A percentile compares a stretch with the other conserved stretches of the same genome.
Evolutionary conservation across 768 basidiomycete genomes (phyloP).

Genomic region (Naganishia vishniacii): DNA sequence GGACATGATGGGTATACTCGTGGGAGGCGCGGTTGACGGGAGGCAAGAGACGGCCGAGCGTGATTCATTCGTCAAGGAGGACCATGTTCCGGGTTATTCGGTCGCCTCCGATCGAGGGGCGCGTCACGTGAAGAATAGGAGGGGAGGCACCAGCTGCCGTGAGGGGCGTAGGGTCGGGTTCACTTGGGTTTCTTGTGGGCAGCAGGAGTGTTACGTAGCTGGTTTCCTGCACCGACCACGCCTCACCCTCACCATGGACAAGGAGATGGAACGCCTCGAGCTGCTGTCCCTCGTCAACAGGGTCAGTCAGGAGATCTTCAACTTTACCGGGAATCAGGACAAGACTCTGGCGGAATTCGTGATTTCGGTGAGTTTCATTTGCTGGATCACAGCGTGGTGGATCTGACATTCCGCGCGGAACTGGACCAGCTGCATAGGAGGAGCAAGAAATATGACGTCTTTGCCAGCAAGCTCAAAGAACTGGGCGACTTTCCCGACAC

Average conservation of each 20-base stretch:
- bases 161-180: too few species aligned
- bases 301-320: conserved; percentile 87
- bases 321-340: conserved; percentile 71
- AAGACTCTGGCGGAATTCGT: conserved; percentile 93
- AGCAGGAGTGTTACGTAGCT: too few species aligned
- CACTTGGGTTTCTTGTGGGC: too few species aligned
- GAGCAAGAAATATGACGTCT: conserved; percentile 69
- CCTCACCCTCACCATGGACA: conserved; percentile 27
- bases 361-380: conserved; percentile 54
- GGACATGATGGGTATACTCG: conserved; percentile 5
- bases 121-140: background rate
- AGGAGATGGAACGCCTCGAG: conserved; percentile 86
- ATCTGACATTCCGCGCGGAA: conserved; percentile 9
- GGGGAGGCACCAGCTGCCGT: too few species aligned
- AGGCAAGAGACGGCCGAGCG: too few species aligned
- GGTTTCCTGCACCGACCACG: too few species aligned
- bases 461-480: conserved; percentile 72
- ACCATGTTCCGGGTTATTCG: too few species aligned
- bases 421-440: conserved; percentile 64
- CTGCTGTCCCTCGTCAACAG: conserved; percentile 82
- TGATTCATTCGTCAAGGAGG: background rate
- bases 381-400: background rate
- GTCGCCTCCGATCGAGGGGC: too few species aligned
- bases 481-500: conserved; percentile 82
- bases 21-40: background rate